Conservation (phyloP, 306 rosid genomes). For the Prunus salicina region DNA sequence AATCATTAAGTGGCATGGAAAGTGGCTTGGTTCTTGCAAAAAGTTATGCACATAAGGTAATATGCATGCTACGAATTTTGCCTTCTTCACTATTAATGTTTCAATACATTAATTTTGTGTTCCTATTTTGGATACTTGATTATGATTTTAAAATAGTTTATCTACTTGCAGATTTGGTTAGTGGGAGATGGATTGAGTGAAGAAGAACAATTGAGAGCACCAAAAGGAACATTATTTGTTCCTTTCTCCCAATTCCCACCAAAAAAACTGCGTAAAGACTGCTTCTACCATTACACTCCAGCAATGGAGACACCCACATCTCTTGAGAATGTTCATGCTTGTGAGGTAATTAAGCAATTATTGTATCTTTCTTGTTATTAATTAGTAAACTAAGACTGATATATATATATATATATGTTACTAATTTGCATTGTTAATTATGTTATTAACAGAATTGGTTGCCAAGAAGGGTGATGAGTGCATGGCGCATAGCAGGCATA, state of each 20-base stretch:
- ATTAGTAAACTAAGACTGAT: no score
- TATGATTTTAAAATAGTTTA: background rate
- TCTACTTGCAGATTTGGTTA: constrained; percentile 48
- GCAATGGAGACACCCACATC: constrained; percentile 59
- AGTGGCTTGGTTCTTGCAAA: constrained; percentile 35
- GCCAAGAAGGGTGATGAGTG: constrained; percentile 82
- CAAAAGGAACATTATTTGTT: constrained; percentile 60
- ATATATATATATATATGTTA: no score
- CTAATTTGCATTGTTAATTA: background rate
- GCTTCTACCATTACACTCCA: constrained; percentile 54
- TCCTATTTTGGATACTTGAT: background rate
- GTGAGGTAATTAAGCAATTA: constrained; percentile 46
- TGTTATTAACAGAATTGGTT: constrained; percentile 47
- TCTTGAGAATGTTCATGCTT: constrained; percentile 49
- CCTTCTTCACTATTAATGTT: background rate
- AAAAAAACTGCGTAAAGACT: constrained; percentile 53
- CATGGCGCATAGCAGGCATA: constrained; percentile 68
- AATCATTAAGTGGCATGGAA: constrained; percentile 10
- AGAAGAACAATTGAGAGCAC: constrained; percentile 52
- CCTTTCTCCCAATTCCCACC: constrained; percentile 65
- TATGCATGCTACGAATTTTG: background rate
- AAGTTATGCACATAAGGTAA: constrained; percentile 40
- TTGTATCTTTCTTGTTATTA: no score
- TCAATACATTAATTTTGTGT: no score
- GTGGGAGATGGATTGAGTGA: constrained; percentile 46